A percentile compares a stretch with the other conserved stretches of the same genome.
Evolutionary conservation across 768 basidiomycete species (phyloP).

Genomic region (Thelephora aurantiotincta): DNA sequence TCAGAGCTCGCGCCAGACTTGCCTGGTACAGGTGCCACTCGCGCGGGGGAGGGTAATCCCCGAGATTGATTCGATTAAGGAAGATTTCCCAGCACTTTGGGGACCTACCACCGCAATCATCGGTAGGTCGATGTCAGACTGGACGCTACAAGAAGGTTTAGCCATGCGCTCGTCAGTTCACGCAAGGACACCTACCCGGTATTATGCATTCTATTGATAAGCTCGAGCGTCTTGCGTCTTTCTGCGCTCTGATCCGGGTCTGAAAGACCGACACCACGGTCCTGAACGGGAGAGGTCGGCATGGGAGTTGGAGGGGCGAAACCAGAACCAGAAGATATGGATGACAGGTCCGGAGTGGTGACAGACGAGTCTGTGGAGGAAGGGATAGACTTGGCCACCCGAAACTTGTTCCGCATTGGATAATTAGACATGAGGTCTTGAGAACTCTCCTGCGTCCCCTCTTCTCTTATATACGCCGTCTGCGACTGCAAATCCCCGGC

Average conservation of each 20-base stretch:
- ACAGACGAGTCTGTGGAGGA: too few species aligned
- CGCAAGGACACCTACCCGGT: slow-evolving; percentile 33
- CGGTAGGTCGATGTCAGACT: slow-evolving; percentile 58
- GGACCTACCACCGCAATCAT: slow-evolving; percentile 61
- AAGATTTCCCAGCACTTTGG: slow-evolving; percentile 67
- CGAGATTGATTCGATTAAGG: slow-evolving; percentile 64
- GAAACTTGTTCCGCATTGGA: too few species aligned
- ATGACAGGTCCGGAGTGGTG: too few species aligned
- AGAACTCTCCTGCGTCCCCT: too few species aligned
- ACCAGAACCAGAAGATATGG: too few species aligned
- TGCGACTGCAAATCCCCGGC: too few species aligned
- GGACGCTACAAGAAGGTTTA: slow-evolving; percentile 28
- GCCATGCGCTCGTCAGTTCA: slow-evolving; percentile 3
- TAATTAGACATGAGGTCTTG: too few species aligned
- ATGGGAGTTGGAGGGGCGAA: too few species aligned
- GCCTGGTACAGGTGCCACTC: slow-evolving; percentile 69
- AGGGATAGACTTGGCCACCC: too few species aligned
- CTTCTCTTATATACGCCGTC: too few species aligned
- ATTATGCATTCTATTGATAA: slow-evolving; percentile 43
- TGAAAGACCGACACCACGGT: slow-evolving; percentile 35
- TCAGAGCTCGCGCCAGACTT: neutral
- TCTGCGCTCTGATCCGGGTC: slow-evolving; percentile 26
- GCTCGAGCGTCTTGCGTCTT: slow-evolving; percentile 39
- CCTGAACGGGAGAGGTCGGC: neutral
- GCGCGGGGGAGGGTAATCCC: slow-evolving; percentile 58